Base-by-base conservation (phyloP, 139 green algal genomes). In the Coccomyxa sp. region DNA sequence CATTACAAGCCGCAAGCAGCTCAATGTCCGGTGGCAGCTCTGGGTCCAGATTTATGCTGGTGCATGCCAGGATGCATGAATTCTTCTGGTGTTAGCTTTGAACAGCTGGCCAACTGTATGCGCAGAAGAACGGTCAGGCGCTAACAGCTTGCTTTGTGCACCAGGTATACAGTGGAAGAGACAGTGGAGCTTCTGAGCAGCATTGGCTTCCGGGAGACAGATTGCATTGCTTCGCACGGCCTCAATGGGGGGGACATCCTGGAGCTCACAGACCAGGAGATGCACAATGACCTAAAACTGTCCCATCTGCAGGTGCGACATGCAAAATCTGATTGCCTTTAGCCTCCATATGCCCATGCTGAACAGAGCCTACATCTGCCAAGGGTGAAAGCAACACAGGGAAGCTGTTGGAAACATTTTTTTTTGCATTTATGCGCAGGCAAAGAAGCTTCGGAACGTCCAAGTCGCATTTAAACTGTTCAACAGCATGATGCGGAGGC, bases 181-280 rank as follows among this genome's bases (percentile, higher is more conserved):
- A 82, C 77, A 30, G 67, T 66, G 18, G 58, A 74, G 58, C 77
- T 88, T 66, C 68, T 88, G 16, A 57, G 18, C 16, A 67, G 81
- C 0, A 31, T 88, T 28, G 85, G 85, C 57, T 59, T 88, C 12
- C 66, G 58, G 14, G 81, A 88, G 3, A 58, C 57, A 32, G 77
- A 58, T 12, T 18, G 28, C 13, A 81, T 88, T 30, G 68, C 77
- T 67, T 60, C 63, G 28, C 78, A 87, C 38, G 81, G 77, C 11
- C 58, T 88, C 31, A 85, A 67, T 13, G 85, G 85, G 21, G 85
- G 67, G 14, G 85, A 88, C 58, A 66, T 88, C 74, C 76, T 87
- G 58, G 80, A 87, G 10, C 84, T 87, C 38, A 66, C 32, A 21
- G 80, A 85, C 23, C 79, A 85, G 28, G 84, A 87, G 51, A 68